Percentiles rank a stretch among this genome's conserved stretches.
Evolutionary conservation across 345 rosid genomes (phyloP).

Genomic region (Eucalyptus marginata): DNA sequence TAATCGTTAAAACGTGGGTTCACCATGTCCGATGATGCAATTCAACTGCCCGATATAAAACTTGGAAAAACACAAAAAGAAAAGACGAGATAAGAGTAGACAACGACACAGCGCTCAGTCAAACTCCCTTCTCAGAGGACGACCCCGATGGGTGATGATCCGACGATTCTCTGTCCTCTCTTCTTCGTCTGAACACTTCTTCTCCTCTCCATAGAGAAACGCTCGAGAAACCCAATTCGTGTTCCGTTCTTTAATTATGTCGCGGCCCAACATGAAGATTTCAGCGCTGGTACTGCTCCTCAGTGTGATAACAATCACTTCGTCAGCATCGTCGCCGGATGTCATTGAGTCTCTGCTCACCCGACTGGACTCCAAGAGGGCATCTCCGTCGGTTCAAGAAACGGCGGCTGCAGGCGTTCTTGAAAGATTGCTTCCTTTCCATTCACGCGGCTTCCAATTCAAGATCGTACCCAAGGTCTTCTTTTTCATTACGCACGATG

Average conservation of each 20-base stretch:
- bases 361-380: conserved; percentile 53
- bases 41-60: background rate
- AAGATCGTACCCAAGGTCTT: conserved; percentile 59
- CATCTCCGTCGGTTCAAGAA: conserved; percentile 45
- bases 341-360: conserved; percentile 25
- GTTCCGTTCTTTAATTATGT: background rate
- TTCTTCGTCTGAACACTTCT: background rate
- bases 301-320: background rate
- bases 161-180: background rate
- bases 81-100: background rate
- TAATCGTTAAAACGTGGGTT: background rate
- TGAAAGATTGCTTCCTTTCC: conserved; percentile 62
- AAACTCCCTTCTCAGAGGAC: background rate
- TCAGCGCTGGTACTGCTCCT: conserved; percentile 4
- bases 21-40: background rate
- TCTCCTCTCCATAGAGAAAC: background rate
- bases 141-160: background rate
- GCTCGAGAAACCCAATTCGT: background rate
- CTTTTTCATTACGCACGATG: background rate
- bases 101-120: background rate
- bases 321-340: conserved; percentile 5
- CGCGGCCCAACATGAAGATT: background rate
- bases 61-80: background rate
- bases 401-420: conserved; percentile 66
- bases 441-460: conserved; percentile 52